Evolutionary conservation across 192 early-diverging fungal species (phyloP), one percentile per base, ranked within the genome.

Genomic region (Coemansia sp.): DNA sequence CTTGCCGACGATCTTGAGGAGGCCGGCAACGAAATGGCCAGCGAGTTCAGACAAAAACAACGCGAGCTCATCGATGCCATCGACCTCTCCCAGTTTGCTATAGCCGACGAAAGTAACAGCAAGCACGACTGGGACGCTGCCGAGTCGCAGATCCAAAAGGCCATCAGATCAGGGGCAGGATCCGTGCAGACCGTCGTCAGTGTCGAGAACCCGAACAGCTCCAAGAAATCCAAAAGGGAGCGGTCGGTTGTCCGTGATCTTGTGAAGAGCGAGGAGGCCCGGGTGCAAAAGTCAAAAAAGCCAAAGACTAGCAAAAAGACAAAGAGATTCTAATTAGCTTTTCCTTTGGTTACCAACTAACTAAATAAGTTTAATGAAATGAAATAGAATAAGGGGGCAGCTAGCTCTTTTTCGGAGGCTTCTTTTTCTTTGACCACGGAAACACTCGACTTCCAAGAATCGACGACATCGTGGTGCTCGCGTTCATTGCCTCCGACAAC

Each of bases 1-100:
- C 58, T 98, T n/a, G 91, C 92, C 37, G 89, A 91, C 19, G 97
- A 98, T 68, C 80, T 98, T 63, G 87, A 87, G 9, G 89, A 93
- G 60, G 94, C 90, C n/a, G 94, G 90, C 15, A 77, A 89, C 19
- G 89, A 92, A 65, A 89, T 80, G 11, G 85, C 92, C 1, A 80
- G 81, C 6, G 78, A 80, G 36, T 78, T 95, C 65, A 86, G 79
- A 68, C 72, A 77, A 21, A 90, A 92, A 61, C 95, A 97, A 73
- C 84, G 86, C 55, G 90, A 94, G 66, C 63, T 97, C 48, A 90
- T 97, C 66, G 85, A 91, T 55, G 74, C 87, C 13, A 72, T 95
- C 58, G 89, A 94, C 71, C 73, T 95, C 22, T 84, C 80, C 62
- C 74, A 90, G 90, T 93, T 87, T 64, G 91, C 91, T 11, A 93